These are phyloP conservation scores for Lotus japonicus DNA, from an alignment of 306 rosid species.

Conservation along the genomic window DNA sequence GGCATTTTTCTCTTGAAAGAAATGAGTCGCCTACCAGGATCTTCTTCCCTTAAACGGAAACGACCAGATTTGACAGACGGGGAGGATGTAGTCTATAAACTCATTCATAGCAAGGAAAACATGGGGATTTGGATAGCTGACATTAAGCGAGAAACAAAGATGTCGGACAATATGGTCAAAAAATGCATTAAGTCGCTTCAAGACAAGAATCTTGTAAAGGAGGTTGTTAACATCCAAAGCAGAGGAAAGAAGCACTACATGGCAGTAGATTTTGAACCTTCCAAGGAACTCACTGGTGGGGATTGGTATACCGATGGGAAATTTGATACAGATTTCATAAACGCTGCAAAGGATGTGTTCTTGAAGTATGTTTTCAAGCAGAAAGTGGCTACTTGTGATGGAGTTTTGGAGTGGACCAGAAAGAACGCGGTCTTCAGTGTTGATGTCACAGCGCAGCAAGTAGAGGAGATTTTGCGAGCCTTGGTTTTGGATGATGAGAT, in stretches of 20 bases:
- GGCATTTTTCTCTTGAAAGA: conserved; percentile 12
- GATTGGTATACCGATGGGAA: conserved; percentile 55
- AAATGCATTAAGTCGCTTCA: conserved; percentile 48
- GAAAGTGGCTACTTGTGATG: conserved; percentile 48
- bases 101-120: conserved; percentile 45
- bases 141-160: conserved; percentile 44
- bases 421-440: conserved; percentile 21
- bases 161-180: conserved; percentile 32
- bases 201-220: conserved; percentile 52
- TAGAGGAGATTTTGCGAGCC: conserved; percentile 46
- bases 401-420: conserved; percentile 27
- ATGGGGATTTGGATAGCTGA: conserved; percentile 63
- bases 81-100: conserved; percentile 39
- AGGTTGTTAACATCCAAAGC: conserved; percentile 53
- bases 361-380: conserved; percentile 30
- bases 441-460: conserved; percentile 35
- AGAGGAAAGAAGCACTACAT: conserved; percentile 68
- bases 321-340: conserved; percentile 44
- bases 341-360: conserved; percentile 30
- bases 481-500: conserved; percentile 62
- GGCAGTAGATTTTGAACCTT: conserved; percentile 65
- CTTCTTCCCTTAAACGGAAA: conserved; percentile 48
- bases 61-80: conserved; percentile 40
- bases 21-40: conserved; percentile 45
- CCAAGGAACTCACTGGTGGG: conserved; percentile 65